Conservation (phyloP, 495 filamentous ascomycete species). For the Penicillium cosmopolitanum region DNA sequence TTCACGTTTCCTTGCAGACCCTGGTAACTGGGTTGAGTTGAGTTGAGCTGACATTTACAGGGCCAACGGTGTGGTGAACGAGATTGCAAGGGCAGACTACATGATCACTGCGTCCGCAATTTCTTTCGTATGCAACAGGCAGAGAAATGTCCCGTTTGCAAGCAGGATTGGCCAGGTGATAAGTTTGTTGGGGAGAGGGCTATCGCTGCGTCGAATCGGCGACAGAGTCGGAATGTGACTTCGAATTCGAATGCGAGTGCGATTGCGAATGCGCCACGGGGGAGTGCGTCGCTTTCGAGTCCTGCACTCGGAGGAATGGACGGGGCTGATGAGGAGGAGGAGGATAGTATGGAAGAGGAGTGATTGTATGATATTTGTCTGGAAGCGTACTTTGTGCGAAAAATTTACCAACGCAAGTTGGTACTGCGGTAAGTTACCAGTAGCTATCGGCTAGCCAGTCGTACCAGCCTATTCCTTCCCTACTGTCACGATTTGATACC, state of each 20-base stretch:
- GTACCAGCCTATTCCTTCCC: too few relatives aligned
- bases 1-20: too few relatives aligned
- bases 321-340: conserved; percentile 8
- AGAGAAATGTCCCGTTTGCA: conserved; percentile 75
- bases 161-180: conserved; percentile 70
- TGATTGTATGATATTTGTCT: conserved; percentile 11
- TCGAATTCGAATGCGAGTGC: background rate
- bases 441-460: too few relatives aligned
- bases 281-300: conserved; percentile 15
- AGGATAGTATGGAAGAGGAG: conserved; percentile 19
- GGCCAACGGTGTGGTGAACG: conserved; percentile 78
- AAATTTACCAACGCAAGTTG: background rate
- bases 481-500: too few relatives aligned
- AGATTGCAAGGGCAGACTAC: conserved; percentile 70
- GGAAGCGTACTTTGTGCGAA: conserved; percentile 1
- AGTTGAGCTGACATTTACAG: conserved; percentile 33
- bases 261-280: background rate
- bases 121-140: conserved; percentile 69
- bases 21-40: too few relatives aligned
- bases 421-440: background rate
- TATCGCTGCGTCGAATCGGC: conserved; percentile 39
- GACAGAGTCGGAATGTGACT: conserved; percentile 33
- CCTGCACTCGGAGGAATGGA: background rate
- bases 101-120: conserved; percentile 73
- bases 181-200: conserved; percentile 84